Evolutionary conservation across 2,329 filamentous ascomycete species (phyloP), one percentile per base, ranked within the genome.

Genomic region (Teratosphaeria destructans): DNA sequence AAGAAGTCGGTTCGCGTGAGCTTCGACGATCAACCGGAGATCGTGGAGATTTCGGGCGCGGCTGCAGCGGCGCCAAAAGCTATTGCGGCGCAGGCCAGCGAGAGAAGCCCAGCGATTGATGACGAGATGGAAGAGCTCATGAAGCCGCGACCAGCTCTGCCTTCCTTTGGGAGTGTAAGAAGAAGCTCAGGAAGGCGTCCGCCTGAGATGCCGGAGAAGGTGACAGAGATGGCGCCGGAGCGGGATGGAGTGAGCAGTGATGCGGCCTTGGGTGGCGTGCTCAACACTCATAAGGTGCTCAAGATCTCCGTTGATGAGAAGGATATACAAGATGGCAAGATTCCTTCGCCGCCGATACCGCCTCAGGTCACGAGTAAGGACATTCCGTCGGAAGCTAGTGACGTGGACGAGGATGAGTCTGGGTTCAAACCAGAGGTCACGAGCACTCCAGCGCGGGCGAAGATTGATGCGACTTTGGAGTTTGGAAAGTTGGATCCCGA

Each of bases 1-100:
- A 90, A 85, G 74, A 90, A 87, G 72, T 82, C 79, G 47, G 82
- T 82, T 1, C 80, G 88, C 27, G 88, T 92, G 54, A 96, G 90
- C 74, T 96, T 91, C 69, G 86, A 90, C 63, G 87, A 90, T 32
- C 64, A 69, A 39, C 64, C 69, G 6, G 63, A 65, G 43, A 62
- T 65, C 27, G 64, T 67, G 56, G 80, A 81, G n/a, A 60, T 63
- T 3, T 59, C 58, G 8, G 55, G 58, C 27, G 59, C 62, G 37
- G 61, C 56, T 8, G 74, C 81, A 10, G 27, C n/a, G n/a, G 74
- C 84, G 2, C 78, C 83, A 26, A 81, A 79, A 6, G 78, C 83
- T 57, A 61, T 64, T 23, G 56, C 58, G 26, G 39, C 62, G 5
- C 39, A 58, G 19, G 57, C 59, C 10, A 61, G 66, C 8, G 66